Conservation (phyloP, 2,329 filamentous ascomycete genomes). For the Colletotrichum echinochloae region DNA sequence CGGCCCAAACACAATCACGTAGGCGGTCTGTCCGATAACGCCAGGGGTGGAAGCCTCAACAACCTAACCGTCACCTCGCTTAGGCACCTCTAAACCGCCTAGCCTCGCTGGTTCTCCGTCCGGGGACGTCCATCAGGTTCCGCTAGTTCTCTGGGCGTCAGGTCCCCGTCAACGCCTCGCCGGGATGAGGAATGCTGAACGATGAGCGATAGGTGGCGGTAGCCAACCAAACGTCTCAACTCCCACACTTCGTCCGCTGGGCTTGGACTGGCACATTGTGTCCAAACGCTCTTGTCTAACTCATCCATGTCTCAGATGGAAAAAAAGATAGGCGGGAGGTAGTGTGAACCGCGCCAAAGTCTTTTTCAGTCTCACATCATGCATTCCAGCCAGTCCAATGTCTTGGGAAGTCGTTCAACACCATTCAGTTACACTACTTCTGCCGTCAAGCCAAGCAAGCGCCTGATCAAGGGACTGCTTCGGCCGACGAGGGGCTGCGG, state of each 20-base stretch:
- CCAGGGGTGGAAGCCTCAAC: slow-evolving; percentile 39
- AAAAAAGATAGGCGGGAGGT: not conserved
- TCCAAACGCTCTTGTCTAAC: slow-evolving; percentile 29
- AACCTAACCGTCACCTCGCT: slow-evolving; percentile 39
- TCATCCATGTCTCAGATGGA: slow-evolving; percentile 25
- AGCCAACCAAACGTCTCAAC: not conserved
- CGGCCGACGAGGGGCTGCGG: slow-evolving; percentile 17
- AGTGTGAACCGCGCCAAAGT: slow-evolving; percentile 28
- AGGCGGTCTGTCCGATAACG: slow-evolving; percentile 32
- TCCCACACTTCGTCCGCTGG: not conserved
- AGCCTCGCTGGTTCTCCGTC: slow-evolving; percentile 39
- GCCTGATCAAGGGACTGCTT: not conserved
- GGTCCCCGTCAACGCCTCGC: slow-evolving; percentile 20
- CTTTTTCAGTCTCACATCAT: slow-evolving; percentile 15
- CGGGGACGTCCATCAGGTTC: slow-evolving; percentile 33
- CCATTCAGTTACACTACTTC: not conserved
- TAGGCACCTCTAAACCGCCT: slow-evolving; percentile 38
- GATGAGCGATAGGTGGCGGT: slow-evolving; percentile 10
- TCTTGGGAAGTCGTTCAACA: slow-evolving; percentile 7
- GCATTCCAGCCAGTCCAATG: slow-evolving; percentile 22
- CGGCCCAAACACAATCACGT: slow-evolving; percentile 14
- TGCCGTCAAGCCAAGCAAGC: not conserved
- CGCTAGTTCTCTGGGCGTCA: slow-evolving; percentile 19
- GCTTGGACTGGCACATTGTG: not conserved
- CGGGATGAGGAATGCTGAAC: slow-evolving; percentile 26